Evolutionary conservation across 805 yeast genomes (phyloP), one percentile per base, ranked within the genome.

Genomic region (Ogataea wickerhamii): DNA sequence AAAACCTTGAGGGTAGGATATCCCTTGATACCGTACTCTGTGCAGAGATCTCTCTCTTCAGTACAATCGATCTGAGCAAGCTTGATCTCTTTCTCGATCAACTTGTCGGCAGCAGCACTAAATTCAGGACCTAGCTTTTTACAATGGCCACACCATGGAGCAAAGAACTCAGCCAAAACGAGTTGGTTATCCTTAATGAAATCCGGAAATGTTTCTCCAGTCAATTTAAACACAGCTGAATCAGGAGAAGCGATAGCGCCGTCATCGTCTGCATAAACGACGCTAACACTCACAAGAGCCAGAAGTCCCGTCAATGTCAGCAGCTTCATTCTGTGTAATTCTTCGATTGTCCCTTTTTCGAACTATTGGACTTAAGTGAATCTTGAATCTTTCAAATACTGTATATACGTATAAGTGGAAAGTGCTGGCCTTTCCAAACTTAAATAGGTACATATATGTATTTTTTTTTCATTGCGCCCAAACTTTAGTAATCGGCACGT

Each of bases 121-220:
- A 73, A 85, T 62, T 87, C 82, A 24, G 96, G 96, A 10, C 87
- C 95, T 48, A 87, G 67, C 34, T 74, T 75, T 71, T 89, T 87
- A 74, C 97, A 89, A 68, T 89, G 93, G 13, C 96, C 96, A 73
- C 97, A 89, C 97, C 98, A 91, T 60, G 97, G 95, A 13, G 95
- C 95, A 61, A 82, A 87, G 66, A 87, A 87, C 65, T 87, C 95
- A 16, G 91, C 83, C 45, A 87, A 67, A 17, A 87, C 94, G 50
- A 89, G 71, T 24, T 87, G 84, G 68, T 89, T 83, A 39, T 73
- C 77, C 34, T 67, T 64, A 47, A 91, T 64, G 63, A 85, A 87
- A 12, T 70, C 61, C 40, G 74, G 74, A 60, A 86, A 91, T 42
- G 73, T 74, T 26, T 72, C 79, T 16, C 80, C 66, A 26, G 84